These are phyloP conservation scores for Gleditsia sinensis DNA, from an alignment of 306 rosid genomes.

Conservation along the genomic window DNA sequence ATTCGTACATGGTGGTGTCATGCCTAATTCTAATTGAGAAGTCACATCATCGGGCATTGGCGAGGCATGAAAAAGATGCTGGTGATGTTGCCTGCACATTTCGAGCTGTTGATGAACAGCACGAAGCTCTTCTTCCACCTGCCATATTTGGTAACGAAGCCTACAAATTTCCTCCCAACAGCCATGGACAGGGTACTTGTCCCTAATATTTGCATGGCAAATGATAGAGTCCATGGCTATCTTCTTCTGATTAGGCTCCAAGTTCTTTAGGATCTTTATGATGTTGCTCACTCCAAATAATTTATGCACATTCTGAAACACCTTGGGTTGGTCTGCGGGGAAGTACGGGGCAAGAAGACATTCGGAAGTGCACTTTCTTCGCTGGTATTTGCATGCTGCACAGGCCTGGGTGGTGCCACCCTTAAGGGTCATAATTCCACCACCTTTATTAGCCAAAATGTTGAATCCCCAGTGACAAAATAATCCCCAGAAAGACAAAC, in stretches of 20 bases:
- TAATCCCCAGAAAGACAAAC: no score
- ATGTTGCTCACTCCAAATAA: conserved; percentile 59
- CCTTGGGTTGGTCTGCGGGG: conserved; percentile 53
- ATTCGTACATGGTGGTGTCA: conserved; percentile 39
- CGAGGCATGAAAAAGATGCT: neutral
- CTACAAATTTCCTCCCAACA: conserved; percentile 45
- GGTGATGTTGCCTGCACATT: conserved; percentile 49
- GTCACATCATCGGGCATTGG: conserved; percentile 29
- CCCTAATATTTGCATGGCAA: conserved; percentile 45
- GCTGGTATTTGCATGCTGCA: conserved; percentile 57
- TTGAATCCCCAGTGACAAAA: neutral
- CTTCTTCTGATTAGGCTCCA: conserved; percentile 37
- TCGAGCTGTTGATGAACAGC: conserved; percentile 43
- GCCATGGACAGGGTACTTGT: conserved; percentile 49
- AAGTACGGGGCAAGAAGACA: conserved; percentile 55
- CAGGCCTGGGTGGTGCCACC: conserved; percentile 58
- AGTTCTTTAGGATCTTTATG: conserved; percentile 35
- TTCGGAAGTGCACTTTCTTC: conserved; percentile 52
- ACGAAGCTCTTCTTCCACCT: conserved; percentile 49
- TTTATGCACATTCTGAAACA: conserved; percentile 55
- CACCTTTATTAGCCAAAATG: neutral
- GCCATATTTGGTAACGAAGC: conserved; percentile 40
- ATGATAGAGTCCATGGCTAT: conserved; percentile 55
- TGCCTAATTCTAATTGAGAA: conserved; percentile 49
- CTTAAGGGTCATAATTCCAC: conserved; percentile 43